Evolutionary conservation across 192 early-diverging fungal species (phyloP).

Genomic region (Backusella westeae): DNA sequence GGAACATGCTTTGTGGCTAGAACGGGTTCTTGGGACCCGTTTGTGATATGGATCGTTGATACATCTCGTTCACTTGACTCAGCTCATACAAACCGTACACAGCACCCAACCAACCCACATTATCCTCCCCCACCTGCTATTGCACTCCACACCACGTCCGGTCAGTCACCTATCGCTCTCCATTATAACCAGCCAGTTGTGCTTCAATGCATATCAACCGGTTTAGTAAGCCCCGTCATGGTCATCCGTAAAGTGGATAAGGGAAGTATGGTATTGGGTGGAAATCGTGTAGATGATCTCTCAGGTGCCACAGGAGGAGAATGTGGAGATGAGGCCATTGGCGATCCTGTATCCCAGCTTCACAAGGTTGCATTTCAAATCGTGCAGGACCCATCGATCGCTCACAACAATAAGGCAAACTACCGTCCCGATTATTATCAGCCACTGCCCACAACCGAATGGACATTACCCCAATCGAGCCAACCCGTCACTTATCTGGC

Average conservation of each 20-base stretch:
- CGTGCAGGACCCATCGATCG: conserved; percentile 41
- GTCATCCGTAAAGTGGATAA: conserved; percentile 83
- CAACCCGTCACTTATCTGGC: conserved; percentile 58
- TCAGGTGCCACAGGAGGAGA: conserved; percentile 34
- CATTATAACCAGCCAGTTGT: conserved; percentile 88
- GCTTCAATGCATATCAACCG: conserved; percentile 83
- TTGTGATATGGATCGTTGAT: conserved; percentile 82
- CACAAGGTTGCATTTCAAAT: conserved; percentile 92
- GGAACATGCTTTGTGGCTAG: conserved; percentile 72
- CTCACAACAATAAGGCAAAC: conserved; percentile 13
- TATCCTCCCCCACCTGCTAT: conserved; percentile 33
- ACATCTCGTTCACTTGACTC: conserved; percentile 50
- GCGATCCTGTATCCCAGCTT: conserved; percentile 85
- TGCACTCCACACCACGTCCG: conserved; percentile 55
- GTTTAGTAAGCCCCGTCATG: conserved; percentile 76
- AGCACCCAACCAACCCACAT: conserved; percentile 24
- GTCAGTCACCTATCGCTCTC: conserved; percentile 62
- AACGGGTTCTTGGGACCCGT: conserved; percentile 80
- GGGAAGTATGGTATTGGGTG: conserved; percentile 73
- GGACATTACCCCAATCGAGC: conserved; percentile 34
- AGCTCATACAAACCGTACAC: conserved; percentile 17
- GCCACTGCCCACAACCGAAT: background rate
- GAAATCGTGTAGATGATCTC: conserved; percentile 40
- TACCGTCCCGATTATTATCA: background rate
- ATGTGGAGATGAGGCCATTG: conserved; percentile 53